These are phyloP conservation scores for Aureobasidium sp. DNA, from an alignment of 2,329 filamentous ascomycete genomes.

Conservation along the genomic window DNA sequence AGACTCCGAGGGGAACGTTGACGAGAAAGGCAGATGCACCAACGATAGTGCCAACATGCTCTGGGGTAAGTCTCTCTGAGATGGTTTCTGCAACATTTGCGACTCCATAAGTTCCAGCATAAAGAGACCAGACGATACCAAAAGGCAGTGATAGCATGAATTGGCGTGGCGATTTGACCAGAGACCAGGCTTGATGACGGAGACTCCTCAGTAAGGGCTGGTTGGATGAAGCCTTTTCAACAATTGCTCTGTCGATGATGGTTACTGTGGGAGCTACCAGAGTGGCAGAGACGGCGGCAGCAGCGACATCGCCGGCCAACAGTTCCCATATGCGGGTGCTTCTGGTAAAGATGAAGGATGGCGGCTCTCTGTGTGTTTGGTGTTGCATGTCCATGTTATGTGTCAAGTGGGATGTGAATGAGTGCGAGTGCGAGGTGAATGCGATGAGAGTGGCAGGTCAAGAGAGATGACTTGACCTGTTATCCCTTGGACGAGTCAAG, in stretches of 20 bases:
- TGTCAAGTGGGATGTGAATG: background rate
- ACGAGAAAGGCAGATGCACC: constrained; percentile 23
- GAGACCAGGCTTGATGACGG: constrained; percentile 19
- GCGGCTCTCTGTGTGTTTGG: background rate
- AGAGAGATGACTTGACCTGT: background rate
- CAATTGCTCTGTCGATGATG: constrained; percentile 24
- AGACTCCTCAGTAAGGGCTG: constrained; percentile 16
- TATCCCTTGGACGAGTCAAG: background rate
- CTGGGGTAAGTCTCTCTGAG: constrained; percentile 16
- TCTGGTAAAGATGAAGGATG: constrained; percentile 6
- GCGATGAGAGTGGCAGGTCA: background rate
- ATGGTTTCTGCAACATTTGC: constrained; percentile 22
- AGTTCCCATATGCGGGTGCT: constrained; percentile 9
- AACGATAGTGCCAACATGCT: constrained; percentile 15
- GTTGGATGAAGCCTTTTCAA: constrained; percentile 21
- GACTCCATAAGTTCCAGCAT: constrained; percentile 23
- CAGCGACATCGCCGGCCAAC: constrained; percentile 21
- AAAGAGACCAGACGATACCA: constrained; percentile 24
- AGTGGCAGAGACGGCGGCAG: constrained; percentile 22
- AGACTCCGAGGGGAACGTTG: constrained; percentile 23
- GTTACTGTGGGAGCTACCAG: constrained; percentile 22
- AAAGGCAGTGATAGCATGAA: constrained; percentile 24
- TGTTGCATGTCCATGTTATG: constrained; percentile 6
- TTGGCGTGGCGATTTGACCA: constrained; percentile 19
- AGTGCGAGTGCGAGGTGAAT: background rate